phyloP scores from a whole-genome alignment of 176 grass and related monocot species.

The Melocanna baccifera region DNA sequence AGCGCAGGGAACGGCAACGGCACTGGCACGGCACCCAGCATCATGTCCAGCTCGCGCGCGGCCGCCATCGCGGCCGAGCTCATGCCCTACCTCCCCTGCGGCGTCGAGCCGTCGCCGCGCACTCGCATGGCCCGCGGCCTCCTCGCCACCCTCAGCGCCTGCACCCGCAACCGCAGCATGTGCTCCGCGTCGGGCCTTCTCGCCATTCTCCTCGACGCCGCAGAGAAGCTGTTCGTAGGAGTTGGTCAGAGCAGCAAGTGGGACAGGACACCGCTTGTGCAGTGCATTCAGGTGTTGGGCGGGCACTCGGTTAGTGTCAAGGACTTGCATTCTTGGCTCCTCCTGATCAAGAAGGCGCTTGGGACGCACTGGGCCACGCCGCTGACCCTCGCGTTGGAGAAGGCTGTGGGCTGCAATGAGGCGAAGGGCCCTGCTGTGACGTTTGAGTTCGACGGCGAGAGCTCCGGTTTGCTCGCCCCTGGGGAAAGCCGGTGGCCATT shows the following conservation, averaged over 20 bases:
- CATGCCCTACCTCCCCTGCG: slow-evolving; percentile 68
- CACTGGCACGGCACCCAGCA: slow-evolving; percentile 48
- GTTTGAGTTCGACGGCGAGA: slow-evolving; percentile 89
- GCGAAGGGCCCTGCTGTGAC: slow-evolving; percentile 65
- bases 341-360: slow-evolving; percentile 62
- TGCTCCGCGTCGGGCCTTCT: slow-evolving; percentile 79
- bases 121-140: slow-evolving; percentile 75
- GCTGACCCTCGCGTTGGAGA: slow-evolving; percentile 73
- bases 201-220: slow-evolving; percentile 46
- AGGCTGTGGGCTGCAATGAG: slow-evolving; percentile 72
- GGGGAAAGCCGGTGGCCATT: slow-evolving; percentile 89
- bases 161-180: slow-evolving; percentile 91
- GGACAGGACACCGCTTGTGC: slow-evolving; percentile 62
- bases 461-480: slow-evolving; percentile 71
- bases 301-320: slow-evolving; percentile 70
- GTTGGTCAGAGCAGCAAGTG: slow-evolving; percentile 51
- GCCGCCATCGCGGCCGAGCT: slow-evolving; percentile 76
- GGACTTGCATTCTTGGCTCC: slow-evolving; percentile 82
- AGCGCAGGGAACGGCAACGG: slow-evolving; percentile 1
- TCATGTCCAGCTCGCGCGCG: slow-evolving; percentile 87
- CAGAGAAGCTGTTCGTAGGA: slow-evolving; percentile 72
- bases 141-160: slow-evolving; percentile 68
- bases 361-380: slow-evolving; percentile 62
- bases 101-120: slow-evolving; percentile 83
- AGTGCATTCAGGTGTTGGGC: slow-evolving; percentile 72